Conservation (phyloP, 2,329 filamentous ascomycete species). For the Phialemoniopsis sp. region DNA sequence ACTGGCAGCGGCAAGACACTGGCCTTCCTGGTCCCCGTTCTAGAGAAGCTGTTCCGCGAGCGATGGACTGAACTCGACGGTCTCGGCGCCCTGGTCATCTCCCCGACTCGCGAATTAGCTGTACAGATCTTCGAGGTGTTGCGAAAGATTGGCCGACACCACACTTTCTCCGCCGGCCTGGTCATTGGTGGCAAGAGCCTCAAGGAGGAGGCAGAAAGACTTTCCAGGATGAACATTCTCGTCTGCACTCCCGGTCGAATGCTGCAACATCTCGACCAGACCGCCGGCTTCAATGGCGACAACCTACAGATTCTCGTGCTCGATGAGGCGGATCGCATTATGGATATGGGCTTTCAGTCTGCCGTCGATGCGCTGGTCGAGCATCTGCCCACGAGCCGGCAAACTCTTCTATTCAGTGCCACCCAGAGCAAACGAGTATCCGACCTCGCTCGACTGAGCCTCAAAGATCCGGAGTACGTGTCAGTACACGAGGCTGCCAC, state of each 20-base stretch:
- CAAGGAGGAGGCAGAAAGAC: slow-evolving; percentile 77
- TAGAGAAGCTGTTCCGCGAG: slow-evolving; percentile 86
- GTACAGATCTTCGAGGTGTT: slow-evolving; percentile 97
- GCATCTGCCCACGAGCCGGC: slow-evolving; percentile 78
- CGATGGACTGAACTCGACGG: slow-evolving; percentile 91
- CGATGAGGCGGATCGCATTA: slow-evolving; percentile 92
- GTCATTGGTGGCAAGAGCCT: slow-evolving; percentile 92
- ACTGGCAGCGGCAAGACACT: slow-evolving; percentile 95
- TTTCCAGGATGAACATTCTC: slow-evolving; percentile 92
- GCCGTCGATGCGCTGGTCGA: slow-evolving; percentile 91
- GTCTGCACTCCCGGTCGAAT: slow-evolving; percentile 94
- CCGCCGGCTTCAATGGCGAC: slow-evolving; percentile 81
- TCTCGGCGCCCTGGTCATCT: slow-evolving; percentile 86
- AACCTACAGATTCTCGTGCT: slow-evolving; percentile 90
- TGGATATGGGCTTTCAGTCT: slow-evolving; percentile 94
- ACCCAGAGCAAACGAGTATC: slow-evolving; percentile 95
- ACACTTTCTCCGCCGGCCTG: slow-evolving; percentile 86
- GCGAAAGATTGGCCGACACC: slow-evolving; percentile 81
- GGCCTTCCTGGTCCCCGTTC: slow-evolving; percentile 84
- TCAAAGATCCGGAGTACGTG: slow-evolving; percentile 91
- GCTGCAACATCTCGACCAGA: slow-evolving; percentile 93
- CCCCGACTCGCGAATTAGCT: slow-evolving; percentile 89
- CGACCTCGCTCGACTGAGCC: slow-evolving; percentile 81
- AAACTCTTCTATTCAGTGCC: slow-evolving; percentile 92
- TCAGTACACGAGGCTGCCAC: slow-evolving; percentile 82